Base-by-base conservation (phyloP, 495 filamentous ascomycete genomes). In the Daldinia decipiens region DNA sequence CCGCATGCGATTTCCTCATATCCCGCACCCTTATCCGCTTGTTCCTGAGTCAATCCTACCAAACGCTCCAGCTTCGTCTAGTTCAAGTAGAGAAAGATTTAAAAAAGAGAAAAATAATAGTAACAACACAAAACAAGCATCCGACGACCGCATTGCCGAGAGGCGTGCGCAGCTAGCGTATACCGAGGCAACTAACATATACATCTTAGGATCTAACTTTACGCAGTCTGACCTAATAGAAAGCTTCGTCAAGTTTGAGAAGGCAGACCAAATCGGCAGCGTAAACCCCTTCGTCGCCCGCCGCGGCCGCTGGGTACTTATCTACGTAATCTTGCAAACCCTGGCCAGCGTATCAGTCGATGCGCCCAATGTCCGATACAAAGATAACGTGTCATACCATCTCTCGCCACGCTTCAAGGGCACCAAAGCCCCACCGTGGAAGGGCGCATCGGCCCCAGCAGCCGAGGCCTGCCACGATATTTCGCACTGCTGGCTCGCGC, bases 261-360 rank as follows among this genome's bases (percentile, higher is more conserved):
- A 90, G 71, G 67, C 77, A 0, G 86, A 90, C 65, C 75, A 73
- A 26, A 69, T 85, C 11, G 76, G 78, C 27, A 79, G 80, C 36
- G 74, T 87, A 26, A 82, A 88, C 61, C 89, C 87, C 3, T 84
- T 80, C 52, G 83, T 82, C 15, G 88, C 89, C 26, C 87, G 89
- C 2, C 85, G 86, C 32, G 88, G 89, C 38, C 87, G 91, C 56
- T 94, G 91, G 91, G 80, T 92, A 3, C 78, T 93, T 12, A 84
- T 93, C 39, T 94, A 94, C 75, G 86, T 88, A 34, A 81, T 90
- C 13, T 79, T 94, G 19, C 91, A 94, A 76, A 88, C 87, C 0
- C 83, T 93, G 1, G 89, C 89, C 0, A 87, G 84, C 47, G 82
- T 93, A 43, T 85, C 89, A 7, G 90, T 92, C 36, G 90, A 93